Base-by-base conservation (phyloP, 495 filamentous ascomycete species). In the Astrothelium macrocarpum region DNA sequence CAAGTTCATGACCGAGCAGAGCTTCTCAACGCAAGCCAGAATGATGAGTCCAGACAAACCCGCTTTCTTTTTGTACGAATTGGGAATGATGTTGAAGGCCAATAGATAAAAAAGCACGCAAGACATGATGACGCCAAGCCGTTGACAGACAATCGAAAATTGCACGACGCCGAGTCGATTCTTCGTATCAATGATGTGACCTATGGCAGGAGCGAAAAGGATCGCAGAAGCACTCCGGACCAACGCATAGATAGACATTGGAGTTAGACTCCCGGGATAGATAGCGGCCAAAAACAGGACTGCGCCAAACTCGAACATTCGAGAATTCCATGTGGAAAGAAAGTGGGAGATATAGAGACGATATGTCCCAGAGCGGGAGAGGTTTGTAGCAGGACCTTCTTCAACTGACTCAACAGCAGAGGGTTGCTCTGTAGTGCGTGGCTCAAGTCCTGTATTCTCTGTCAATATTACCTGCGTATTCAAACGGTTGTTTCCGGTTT, bases 311-410 rank as follows among this genome's bases (percentile, higher is more conserved):
- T 89, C 86, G 72, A 88, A 90, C 59, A 82, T 73, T 49, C 87
- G 79, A 1, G 85, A 84, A 67, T 89, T 90, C 86, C 85, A 90
- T 60, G 86, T 82, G 5, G 85, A 88, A 1, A 89, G 77, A 62
- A 81, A 79, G 70, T 89, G 86, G 0, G 85, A 84, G 25, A 77
- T 73, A 64, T 86, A 86, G 0, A 83, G 77, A 12, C 26, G 63
- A 53, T 59, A 58, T 59, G 62, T 56, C 9, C 26, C 25, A 9
- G 49, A 56, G 16, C 49, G 25, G 16, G 49, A 29, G 49, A 28
- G 9, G 10, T 56, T 20, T 9, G 49, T 56, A 20, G 23, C 11
- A 26, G 49, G 16, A 9, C 11, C 49, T 9, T 3, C 0, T 16
- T 56, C 49, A 4, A 56, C 7, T 10, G 49, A 20, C 49, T 56